Base-by-base conservation (phyloP, 306 rosid genomes). In the Fragaria ananassa region DNA sequence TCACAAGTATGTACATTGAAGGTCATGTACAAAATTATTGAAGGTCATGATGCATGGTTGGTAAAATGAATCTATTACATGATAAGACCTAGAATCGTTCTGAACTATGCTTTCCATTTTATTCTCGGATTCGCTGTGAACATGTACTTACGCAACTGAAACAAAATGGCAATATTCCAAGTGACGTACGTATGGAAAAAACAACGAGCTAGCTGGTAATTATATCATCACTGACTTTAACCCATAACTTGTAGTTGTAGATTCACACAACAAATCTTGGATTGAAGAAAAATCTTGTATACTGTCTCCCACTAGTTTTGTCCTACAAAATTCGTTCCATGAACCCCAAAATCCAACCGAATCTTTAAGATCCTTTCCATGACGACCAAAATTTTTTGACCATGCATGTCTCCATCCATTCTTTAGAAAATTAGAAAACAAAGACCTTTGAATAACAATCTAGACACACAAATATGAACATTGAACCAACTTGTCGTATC, bases 371-470 rank as follows among this genome's bases (percentile, higher is more conserved):
- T 90, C 85, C 81, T 80, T 83, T 78, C 69, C 78, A 93, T 85
- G 77, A 85, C 82, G 81, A 72, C 87, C 80, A 67, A 82, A 82
- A 76, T 80, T 83, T 6, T 82, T 82, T 84, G 85, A 87, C 88
- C 73, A 58, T 62, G 68, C 68, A 62, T 34, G 1, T 17, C 66
- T 74, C 78, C 62, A 61, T 61, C 68, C 45, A 44, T 71, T 68
- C 0, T 64, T 62, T 47, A 77, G 74, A 60, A 34, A 72, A 77
- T 35, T 73, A 73, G 62, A 60, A 76, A 73, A 42, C 58, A 34
- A 69, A 70, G 68, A 62, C 25, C 41, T 23, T 21, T 21, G 71
- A 8, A 21, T 68, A 29, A 68, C 44, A 54, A 37, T 47, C 27
- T 23, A 60, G 61, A 50, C 60, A 56, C 14, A 4, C 18, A 27